Evolutionary conservation across 345 rosid species (phyloP).

Genomic region (Ailanthus altissimus): DNA sequence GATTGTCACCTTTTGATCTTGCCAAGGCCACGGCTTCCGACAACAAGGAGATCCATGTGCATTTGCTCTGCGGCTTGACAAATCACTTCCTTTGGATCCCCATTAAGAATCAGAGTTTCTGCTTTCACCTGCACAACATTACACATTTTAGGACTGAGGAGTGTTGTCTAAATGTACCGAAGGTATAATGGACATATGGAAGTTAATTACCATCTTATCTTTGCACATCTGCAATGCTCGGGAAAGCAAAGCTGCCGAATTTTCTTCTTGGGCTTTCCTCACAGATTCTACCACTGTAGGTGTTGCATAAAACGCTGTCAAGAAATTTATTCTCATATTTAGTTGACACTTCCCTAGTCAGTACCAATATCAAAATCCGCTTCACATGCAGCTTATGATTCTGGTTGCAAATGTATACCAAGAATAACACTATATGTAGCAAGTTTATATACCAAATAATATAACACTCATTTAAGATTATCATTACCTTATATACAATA

Average conservation of each 20-base stretch:
- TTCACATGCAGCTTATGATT: neutral
- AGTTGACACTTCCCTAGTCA: neutral
- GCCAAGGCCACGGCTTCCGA: conserved; percentile 81
- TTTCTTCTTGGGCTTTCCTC: conserved; percentile 60
- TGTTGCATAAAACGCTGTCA: conserved; percentile 39
- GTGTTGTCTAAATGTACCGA: neutral
- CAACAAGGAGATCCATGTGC: conserved; percentile 63
- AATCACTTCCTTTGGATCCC: conserved; percentile 80
- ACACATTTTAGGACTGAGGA: neutral
- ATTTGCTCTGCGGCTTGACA: conserved; percentile 70
- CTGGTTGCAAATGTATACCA: no score
- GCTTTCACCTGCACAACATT: conserved; percentile 49
- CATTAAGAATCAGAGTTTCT: conserved; percentile 54
- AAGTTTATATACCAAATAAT: no score
- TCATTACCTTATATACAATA: no score
- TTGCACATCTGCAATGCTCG: conserved; percentile 60
- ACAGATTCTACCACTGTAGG: conserved; percentile 43
- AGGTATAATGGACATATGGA: neutral
- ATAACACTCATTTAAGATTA: no score
- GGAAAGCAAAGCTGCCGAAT: conserved; percentile 48
- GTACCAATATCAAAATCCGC: neutral
- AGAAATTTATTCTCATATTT: neutral
- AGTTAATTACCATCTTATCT: conserved; percentile 47
- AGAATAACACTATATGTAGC: no score
- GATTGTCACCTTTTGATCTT: conserved; percentile 45